Evolutionary conservation across 1,139 yeast species (phyloP).

Genomic region (Lodderomyces jiufengensis): DNA sequence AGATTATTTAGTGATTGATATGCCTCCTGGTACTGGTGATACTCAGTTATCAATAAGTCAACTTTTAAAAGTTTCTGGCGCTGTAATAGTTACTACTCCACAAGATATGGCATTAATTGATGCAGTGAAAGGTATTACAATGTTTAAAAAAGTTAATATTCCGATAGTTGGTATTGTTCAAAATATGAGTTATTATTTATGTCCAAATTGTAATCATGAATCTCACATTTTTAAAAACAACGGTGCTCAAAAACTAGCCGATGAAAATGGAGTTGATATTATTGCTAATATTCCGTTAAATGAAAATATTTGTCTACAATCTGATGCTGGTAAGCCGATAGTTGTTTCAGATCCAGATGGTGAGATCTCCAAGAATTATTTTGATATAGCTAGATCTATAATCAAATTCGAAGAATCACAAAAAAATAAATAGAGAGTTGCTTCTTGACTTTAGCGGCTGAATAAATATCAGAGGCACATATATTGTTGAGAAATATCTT

Average conservation of each 20-base stretch:
- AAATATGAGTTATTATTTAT: conserved; percentile 74
- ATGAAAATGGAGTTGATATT: conserved; percentile 44
- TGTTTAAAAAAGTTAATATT: conserved; percentile 72
- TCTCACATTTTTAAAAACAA: conserved; percentile 72
- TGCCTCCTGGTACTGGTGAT: conserved; percentile 95
- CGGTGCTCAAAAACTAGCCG: conserved; percentile 61
- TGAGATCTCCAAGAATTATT: conserved; percentile 34
- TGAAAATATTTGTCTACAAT: conserved; percentile 55
- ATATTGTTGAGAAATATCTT: conserved; percentile 1
- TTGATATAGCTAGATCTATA: conserved; percentile 39
- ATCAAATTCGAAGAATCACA: conserved; percentile 9
- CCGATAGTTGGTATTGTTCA: conserved; percentile 78
- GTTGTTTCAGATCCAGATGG: conserved; percentile 46
- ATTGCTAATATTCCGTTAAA: conserved; percentile 69
- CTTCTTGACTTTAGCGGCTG: no score
- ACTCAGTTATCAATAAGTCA: conserved; percentile 81
- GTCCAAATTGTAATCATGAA: conserved; percentile 74
- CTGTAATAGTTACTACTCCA: conserved; percentile 80
- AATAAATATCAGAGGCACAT: not conserved
- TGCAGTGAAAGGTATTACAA: conserved; percentile 74
- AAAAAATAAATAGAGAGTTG: not conserved
- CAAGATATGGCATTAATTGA: conserved; percentile 83
- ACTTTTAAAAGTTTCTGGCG: conserved; percentile 72
- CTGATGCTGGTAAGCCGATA: conserved; percentile 67
- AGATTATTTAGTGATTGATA: conserved; percentile 70